Conservation (phyloP, 331 rosid species). For the Acacia pycnantha region DNA sequence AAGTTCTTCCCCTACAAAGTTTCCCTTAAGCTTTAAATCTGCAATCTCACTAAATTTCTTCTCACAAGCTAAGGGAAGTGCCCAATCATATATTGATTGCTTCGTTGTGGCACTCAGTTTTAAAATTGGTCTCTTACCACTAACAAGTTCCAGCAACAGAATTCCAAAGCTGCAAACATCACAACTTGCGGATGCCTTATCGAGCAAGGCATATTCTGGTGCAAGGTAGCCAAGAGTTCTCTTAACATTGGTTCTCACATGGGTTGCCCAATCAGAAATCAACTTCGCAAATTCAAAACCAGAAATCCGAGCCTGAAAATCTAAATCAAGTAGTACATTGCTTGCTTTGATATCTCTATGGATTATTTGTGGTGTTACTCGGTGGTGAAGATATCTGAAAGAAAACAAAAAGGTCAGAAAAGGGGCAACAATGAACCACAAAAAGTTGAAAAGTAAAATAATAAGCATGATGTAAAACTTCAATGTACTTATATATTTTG, state of each 20-base stretch:
- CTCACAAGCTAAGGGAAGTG: conserved; percentile 71
- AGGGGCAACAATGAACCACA: background rate
- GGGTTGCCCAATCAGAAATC: conserved; percentile 78
- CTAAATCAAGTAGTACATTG: conserved; percentile 69
- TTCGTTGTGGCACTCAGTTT: conserved; percentile 40
- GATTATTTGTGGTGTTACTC: conserved; percentile 79
- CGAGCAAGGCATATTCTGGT: conserved; percentile 81
- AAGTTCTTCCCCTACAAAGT: conserved; percentile 65
- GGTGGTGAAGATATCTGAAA: conserved; percentile 86
- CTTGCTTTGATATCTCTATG: conserved; percentile 86
- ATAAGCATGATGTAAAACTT: background rate
- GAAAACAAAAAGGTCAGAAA: background rate
- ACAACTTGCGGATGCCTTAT: conserved; percentile 71
- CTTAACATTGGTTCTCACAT: conserved; percentile 75
- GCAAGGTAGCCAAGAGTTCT: conserved; percentile 89
- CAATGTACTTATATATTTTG: background rate
- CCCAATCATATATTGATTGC: conserved; percentile 69
- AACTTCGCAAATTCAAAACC: conserved; percentile 84
- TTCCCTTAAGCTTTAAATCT: conserved; percentile 71
- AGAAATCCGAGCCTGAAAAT: conserved; percentile 72
- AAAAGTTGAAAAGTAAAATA: background rate
- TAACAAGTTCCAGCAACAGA: conserved; percentile 78
- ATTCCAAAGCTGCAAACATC: conserved; percentile 85
- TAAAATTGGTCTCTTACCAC: conserved; percentile 76
- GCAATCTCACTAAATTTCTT: conserved; percentile 63